Conservation (phyloP, 2,329 filamentous ascomycete species). For the Stagonosporopsis tanaceti region DNA sequence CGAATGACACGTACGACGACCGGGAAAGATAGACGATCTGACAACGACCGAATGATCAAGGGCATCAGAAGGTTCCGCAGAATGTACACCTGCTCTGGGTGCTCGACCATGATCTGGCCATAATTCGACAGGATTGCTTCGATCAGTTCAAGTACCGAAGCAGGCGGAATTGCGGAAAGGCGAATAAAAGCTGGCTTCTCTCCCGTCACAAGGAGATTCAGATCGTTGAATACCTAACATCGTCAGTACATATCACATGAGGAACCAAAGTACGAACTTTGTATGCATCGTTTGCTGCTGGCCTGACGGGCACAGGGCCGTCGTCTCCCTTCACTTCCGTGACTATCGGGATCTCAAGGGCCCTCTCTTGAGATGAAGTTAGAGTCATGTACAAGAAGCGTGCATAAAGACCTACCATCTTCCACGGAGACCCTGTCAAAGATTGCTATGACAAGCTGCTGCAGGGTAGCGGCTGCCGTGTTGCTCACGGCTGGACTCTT, state of each 20-base stretch:
- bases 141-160: slow-evolving; percentile 89
- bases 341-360: slow-evolving; percentile 64
- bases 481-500: slow-evolving; percentile 95
- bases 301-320: slow-evolving; percentile 70
- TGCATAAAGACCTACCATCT: slow-evolving; percentile 65
- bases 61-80: slow-evolving; percentile 82
- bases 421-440: slow-evolving; percentile 90
- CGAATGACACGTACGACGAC: slow-evolving; percentile 83
- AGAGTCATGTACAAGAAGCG: slow-evolving; percentile 1
- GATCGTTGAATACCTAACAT: slow-evolving; percentile 80
- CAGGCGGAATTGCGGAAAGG: slow-evolving; percentile 78
- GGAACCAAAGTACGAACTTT: slow-evolving; percentile 57
- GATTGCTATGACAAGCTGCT: slow-evolving; percentile 89
- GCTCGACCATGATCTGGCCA: slow-evolving; percentile 76
- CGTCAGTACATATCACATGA: slow-evolving; percentile 15
- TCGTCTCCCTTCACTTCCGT: slow-evolving; percentile 74
- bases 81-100: slow-evolving; percentile 82
- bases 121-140: slow-evolving; percentile 90
- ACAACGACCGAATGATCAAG: slow-evolving; percentile 78
- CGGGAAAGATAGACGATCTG: slow-evolving; percentile 80
- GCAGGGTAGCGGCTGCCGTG: slow-evolving; percentile 93
- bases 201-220: slow-evolving; percentile 86
- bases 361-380: slow-evolving; percentile 35
- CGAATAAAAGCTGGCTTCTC: slow-evolving; percentile 83
- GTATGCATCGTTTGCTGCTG: slow-evolving; percentile 86